Base-by-base conservation (phyloP, 805 yeast genomes). In the Pichia ethanolica region DNA sequence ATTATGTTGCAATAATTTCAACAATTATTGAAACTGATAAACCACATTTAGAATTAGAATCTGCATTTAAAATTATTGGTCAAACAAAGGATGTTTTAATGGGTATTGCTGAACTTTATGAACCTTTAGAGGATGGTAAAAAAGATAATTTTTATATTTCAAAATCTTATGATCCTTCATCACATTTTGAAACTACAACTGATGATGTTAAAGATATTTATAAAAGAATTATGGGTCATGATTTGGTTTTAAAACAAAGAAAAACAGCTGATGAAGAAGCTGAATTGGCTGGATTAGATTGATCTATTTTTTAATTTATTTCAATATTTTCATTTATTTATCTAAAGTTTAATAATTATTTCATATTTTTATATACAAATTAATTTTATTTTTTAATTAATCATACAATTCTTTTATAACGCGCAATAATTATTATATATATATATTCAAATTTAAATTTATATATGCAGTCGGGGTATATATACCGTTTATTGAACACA, bases 131-230 rank as follows among this genome's bases (percentile, higher is more conserved):
- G 37, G 95, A 89, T 64, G 99, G 99, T 10, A 72, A 83, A 14
- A 72, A 76, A 53, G 90, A 86, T 66, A 81, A 84, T 50, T 81
- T 93, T 45, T 93, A 70, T 69, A 75, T 93, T 50, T 89, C 97
- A 37, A 86, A 79, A 71, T 86, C 95, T 51, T 93, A 89, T 66
- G 99, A 93, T 66, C 85, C 98, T 1, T 77, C 95, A 9, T 89
- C 97, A 9, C 99, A 93, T 70, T 93, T 93, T 65, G 99, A 93
- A 70, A 73, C 90, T 40, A 86, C 96, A 60, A 93, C 99, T 38
- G 98, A 93, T 66, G 98, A 93, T 67, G 95, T 93, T 59, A 89
- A 89, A 70, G 97, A 91, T 67, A 77, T 93, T 47, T 93, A 93
- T 68, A 83, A 83, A 68, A 81, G 98, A 67, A 83, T 93, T 56